Evolutionary conservation across 2,329 filamentous ascomycete species (phyloP).

Genomic region (Venturia nashicola): DNA sequence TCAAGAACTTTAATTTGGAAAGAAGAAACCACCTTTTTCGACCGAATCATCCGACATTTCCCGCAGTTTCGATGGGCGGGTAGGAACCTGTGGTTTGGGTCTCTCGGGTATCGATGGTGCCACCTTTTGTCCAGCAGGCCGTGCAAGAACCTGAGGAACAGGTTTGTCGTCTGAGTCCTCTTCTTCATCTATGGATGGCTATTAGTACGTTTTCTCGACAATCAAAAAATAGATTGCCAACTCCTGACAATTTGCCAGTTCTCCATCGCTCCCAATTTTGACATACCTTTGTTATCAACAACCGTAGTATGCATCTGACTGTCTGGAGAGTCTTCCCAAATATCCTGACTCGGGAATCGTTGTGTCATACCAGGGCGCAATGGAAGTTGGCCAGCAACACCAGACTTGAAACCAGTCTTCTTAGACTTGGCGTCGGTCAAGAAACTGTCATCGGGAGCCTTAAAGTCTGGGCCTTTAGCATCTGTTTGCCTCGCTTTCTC

Average conservation of each 20-base stretch:
- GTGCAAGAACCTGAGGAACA: conserved; percentile 17
- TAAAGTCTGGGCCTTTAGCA: conserved; percentile 16
- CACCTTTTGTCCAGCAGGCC: conserved; percentile 29
- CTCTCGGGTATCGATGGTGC: conserved; percentile 42
- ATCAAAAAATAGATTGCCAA: neutral
- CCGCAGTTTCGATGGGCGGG: conserved; percentile 42
- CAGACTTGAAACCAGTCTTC: conserved; percentile 43
- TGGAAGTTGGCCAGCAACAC: conserved; percentile 28
- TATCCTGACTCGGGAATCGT: conserved; percentile 80
- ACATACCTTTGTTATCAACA: conserved; percentile 28
- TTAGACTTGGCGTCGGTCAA: conserved; percentile 45
- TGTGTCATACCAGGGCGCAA: conserved; percentile 47
- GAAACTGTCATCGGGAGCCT: conserved; percentile 28
- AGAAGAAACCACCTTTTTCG: conserved; percentile 17
- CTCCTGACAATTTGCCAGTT: neutral
- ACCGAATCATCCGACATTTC: conserved; percentile 16
- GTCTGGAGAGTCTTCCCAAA: conserved; percentile 90
- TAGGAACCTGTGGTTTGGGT: conserved; percentile 52
- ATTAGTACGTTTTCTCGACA: neutral
- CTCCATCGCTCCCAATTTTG: neutral
- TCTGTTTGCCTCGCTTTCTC: conserved; percentile 37
- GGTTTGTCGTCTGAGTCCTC: neutral
- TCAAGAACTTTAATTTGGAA: conserved; percentile 28
- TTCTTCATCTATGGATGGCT: neutral
- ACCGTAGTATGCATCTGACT: conserved; percentile 70